Evolutionary conservation across 495 filamentous ascomycete species (phyloP), one percentile per base, ranked within the genome.

Genomic region (Usnea hakonensis): DNA sequence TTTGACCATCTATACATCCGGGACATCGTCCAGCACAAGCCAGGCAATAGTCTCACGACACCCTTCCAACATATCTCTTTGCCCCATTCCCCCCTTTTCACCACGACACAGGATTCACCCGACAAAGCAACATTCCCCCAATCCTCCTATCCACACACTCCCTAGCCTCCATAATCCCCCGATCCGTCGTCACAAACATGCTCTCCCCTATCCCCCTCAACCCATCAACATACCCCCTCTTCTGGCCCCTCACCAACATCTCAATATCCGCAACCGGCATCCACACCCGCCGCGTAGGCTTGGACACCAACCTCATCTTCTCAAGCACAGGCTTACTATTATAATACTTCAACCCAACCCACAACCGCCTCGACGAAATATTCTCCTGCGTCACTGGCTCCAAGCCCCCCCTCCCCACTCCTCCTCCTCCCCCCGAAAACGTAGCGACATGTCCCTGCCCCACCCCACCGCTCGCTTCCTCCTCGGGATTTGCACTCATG

Each of bases 341-440:
- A 83, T 82, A 91, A 78, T 98, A 98, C 78, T 97, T 97, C 68
- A 97, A 74, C 11, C 91, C 92, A 11, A 98, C 68, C 94, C 94
- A 98, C 10, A 98, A 74, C 54, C 94, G 79, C 68, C 91, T 77
- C 41, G 82, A 81, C 2, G 90, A 79, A 7, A 92, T 78, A 75
- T 97, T 97, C 66, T 80, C 83, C 58, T 85, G 83, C 30, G 90
- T 96, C 52, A 92, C 80, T 0, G 82, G 16, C 46, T 30, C 58
- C 78, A 67, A 85, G 81, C 32, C 73, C 57, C 16, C 58, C 64
- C 55, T 72, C 68, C 53, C 26, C 58, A 0, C 23, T 5, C 33
- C 1, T 38, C 54, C 16, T 21, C 50, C 32, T 38, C 62, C 38
- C 33, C 58, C 77, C 67, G 86, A 83, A 21, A 52, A 17, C 26